phyloP scores from a whole-genome alignment of 2,329 filamentous ascomycete species.

The Lanzia echinophila region DNA sequence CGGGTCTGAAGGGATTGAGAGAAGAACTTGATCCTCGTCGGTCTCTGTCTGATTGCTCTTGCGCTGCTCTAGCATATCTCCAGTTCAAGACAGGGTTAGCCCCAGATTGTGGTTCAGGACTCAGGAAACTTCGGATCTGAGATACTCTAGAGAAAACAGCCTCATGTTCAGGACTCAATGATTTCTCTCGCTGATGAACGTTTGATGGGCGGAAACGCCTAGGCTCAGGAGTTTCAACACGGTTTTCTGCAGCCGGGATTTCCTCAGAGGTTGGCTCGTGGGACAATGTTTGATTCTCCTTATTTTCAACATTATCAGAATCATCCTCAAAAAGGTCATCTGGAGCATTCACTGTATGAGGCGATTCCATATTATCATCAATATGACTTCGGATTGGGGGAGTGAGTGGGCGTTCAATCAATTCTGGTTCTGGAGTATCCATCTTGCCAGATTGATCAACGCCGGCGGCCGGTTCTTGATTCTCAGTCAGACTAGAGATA shows the following conservation, averaged over 20 bases:
- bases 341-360: conserved; percentile 9
- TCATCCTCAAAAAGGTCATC: conserved; percentile 9
- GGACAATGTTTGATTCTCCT: too few relatives aligned
- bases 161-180: conserved; percentile 7
- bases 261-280: background rate
- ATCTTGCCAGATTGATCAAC: background rate
- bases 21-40: background rate
- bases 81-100: background rate
- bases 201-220: background rate
- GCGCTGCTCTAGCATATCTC: background rate
- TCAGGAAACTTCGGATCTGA: background rate
- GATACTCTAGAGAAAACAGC: conserved; percentile 9
- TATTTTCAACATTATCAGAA: background rate
- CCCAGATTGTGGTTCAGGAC: background rate
- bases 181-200: background rate
- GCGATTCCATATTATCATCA: conserved; percentile 5
- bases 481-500: too few relatives aligned
- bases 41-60: background rate
- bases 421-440: background rate
- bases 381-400: background rate
- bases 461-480: too few relatives aligned
- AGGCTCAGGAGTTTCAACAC: background rate
- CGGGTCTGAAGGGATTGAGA: background rate
- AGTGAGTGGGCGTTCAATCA: background rate
- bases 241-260: background rate